Evolutionary conservation across 331 rosid species (phyloP).

Genomic region (Stylosanthes scabra): DNA sequence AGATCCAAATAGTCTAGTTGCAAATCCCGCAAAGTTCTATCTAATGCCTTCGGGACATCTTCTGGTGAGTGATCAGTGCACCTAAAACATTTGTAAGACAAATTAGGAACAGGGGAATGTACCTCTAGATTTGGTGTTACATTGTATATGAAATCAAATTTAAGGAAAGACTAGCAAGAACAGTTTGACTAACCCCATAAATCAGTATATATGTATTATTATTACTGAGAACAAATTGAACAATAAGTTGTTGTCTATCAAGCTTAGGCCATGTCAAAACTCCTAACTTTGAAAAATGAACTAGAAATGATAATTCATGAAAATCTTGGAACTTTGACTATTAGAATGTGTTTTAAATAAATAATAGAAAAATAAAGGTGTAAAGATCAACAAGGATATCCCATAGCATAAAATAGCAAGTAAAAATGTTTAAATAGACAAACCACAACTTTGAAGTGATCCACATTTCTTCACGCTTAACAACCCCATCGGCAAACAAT

Average conservation of each 20-base stretch:
- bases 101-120: constrained; percentile 4
- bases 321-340: constrained; percentile 2
- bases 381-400: too few species aligned
- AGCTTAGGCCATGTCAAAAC: not conserved
- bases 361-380: too few species aligned
- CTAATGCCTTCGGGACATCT: constrained; percentile 69
- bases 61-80: constrained; percentile 69
- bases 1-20: constrained; percentile 77
- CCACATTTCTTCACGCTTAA: constrained; percentile 69
- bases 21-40: constrained; percentile 62
- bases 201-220: too few species aligned
- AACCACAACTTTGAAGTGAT: constrained; percentile 84
- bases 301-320: constrained; percentile 11
- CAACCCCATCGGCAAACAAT: constrained; percentile 55
- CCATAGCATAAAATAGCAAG: too few species aligned
- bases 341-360: constrained; percentile 17
- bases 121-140: not conserved
- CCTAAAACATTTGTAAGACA: constrained; percentile 45
- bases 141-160: not conserved
- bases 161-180: too few species aligned
- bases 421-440: too few species aligned
- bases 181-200: too few species aligned
- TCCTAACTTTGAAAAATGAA: not conserved
- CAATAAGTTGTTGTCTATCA: too few species aligned
- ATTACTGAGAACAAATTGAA: too few species aligned